Conservation (phyloP, 2,329 filamentous ascomycete species). For the Monilinia aucupariae region DNA sequence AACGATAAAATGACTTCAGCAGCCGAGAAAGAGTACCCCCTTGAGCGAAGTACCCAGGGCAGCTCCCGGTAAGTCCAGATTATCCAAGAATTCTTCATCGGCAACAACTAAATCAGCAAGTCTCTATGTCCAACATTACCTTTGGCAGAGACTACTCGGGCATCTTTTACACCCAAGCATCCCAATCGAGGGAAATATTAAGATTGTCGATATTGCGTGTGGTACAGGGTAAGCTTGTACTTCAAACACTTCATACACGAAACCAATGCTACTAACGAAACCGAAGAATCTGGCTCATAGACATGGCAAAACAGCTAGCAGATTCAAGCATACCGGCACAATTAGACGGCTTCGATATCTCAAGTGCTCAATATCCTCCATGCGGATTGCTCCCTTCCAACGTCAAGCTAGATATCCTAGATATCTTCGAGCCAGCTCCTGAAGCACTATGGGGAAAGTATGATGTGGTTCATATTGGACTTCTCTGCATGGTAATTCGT, state of each 20-base stretch:
- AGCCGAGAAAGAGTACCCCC: neutral
- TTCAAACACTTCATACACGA: neutral
- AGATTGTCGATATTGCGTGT: conserved; percentile 12
- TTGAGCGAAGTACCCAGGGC: neutral
- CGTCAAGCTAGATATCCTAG: conserved; percentile 4
- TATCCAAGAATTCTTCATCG: neutral
- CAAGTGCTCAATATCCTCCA: neutral
- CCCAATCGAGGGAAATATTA: neutral
- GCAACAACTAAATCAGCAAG: neutral
- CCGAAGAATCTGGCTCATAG: conserved; percentile 9
- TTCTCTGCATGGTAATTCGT: conserved; percentile 2
- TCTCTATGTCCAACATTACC: conserved; percentile 7
- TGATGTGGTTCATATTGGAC: conserved; percentile 11
- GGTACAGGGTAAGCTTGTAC: conserved; percentile 8
- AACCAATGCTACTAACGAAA: neutral
- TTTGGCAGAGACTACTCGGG: conserved; percentile 7
- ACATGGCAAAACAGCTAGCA: conserved; percentile 10
- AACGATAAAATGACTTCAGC: conserved; percentile 5
- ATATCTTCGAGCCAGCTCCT: neutral
- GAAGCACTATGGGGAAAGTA: neutral
- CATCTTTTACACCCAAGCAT: conserved; percentile 8
- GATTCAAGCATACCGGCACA: neutral
- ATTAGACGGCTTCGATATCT: conserved; percentile 10
- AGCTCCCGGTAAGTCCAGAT: conserved; percentile 4
- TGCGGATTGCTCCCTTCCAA: neutral